A percentile compares a stretch with the other conserved stretches of the same genome.
Conservation (phyloP, 2,329 filamentous ascomycete genomes). For the Penicillium sp. region DNA sequence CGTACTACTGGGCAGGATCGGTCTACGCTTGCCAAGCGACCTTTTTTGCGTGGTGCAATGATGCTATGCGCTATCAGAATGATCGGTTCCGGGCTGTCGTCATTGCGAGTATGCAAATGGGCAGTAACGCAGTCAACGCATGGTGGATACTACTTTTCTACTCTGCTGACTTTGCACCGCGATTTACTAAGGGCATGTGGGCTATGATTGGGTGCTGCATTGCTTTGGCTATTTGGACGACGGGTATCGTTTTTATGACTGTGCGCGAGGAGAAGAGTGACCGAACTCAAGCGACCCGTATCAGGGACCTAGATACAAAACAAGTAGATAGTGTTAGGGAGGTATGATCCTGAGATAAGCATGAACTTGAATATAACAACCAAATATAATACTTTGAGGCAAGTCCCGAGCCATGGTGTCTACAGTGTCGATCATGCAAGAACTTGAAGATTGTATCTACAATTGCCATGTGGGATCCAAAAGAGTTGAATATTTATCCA, state of each 20-base stretch:
- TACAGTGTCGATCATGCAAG: not conserved
- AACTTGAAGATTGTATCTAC: conserved; percentile 1
- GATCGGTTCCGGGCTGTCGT: conserved; percentile 67
- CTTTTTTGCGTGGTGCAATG: conserved; percentile 78
- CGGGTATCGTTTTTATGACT: conserved; percentile 20
- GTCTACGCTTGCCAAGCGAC: conserved; percentile 75
- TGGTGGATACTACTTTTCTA: conserved; percentile 78
- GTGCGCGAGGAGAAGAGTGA: conserved; percentile 14
- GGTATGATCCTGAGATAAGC: not conserved
- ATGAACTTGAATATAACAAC: not conserved
- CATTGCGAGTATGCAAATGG: conserved; percentile 73
- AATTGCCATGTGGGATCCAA: too few relatives aligned
- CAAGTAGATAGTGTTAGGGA: not conserved
- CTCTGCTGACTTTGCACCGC: conserved; percentile 67
- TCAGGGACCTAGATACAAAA: not conserved
- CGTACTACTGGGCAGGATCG: conserved; percentile 71
- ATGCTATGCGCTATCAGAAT: conserved; percentile 68
- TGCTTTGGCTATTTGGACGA: conserved; percentile 21
- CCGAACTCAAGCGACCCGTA: not conserved
- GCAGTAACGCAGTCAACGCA: conserved; percentile 69
- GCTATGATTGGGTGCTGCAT: conserved; percentile 28
- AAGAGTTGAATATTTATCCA: not conserved
- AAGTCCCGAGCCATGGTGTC: too few relatives aligned
- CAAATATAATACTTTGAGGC: not conserved
- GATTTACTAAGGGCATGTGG: conserved; percentile 60